phyloP scores from a whole-genome alignment of 345 rosid species.

The Brassica nigra region DNA sequence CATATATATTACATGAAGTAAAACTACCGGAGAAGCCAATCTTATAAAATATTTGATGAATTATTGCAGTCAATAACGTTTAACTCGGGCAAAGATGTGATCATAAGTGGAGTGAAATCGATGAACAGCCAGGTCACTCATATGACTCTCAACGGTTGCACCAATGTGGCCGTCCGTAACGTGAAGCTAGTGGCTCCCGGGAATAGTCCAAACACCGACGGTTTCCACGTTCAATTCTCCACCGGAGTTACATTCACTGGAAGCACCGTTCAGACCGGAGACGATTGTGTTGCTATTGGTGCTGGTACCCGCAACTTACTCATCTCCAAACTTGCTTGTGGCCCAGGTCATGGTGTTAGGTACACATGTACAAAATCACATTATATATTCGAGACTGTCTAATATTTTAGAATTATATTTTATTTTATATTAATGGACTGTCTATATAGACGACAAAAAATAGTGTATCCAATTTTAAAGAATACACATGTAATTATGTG shows the following conservation, averaged over 20 bases:
- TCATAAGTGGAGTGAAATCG: conserved; percentile 51
- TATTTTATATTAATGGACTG: neutral
- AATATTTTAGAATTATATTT: neutral
- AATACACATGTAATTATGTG: neutral
- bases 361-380: conserved; percentile 13
- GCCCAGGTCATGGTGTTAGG: conserved; percentile 73
- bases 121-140: conserved; percentile 53
- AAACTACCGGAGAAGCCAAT: neutral
- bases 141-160: conserved; percentile 44
- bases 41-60: conserved; percentile 1
- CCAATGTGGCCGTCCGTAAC: conserved; percentile 44
- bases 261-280: conserved; percentile 52
- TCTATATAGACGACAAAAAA: neutral
- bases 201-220: conserved; percentile 62
- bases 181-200: conserved; percentile 42
- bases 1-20: neutral
- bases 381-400: neutral
- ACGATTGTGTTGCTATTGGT: conserved; percentile 62
- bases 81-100: conserved; percentile 36
- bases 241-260: conserved; percentile 42
- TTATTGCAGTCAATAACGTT: conserved; percentile 47
- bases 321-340: conserved; percentile 51
- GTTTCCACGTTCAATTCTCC: conserved; percentile 47
- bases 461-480: neutral
- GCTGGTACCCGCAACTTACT: conserved; percentile 53